Evolutionary conservation across 805 yeast species (phyloP), one percentile per base, ranked within the genome.

Genomic region (Hanseniaspora singularis): DNA sequence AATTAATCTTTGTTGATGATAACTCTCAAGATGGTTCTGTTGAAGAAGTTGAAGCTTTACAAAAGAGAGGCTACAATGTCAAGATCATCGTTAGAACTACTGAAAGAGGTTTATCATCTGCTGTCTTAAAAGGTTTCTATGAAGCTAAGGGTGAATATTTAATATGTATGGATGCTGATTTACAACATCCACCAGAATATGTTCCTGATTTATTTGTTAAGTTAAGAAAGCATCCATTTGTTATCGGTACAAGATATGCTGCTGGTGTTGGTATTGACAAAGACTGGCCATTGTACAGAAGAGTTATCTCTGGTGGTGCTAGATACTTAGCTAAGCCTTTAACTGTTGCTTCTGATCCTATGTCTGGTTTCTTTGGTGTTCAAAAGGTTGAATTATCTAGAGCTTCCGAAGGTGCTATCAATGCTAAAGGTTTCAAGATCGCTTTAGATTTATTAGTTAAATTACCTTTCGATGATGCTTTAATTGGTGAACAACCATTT

Each of bases 221-320:
- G 8, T 55, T 71, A 51, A 64, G 62, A 55, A 56, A 56, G 6
- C 65, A 64, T 50, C 68, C 74, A 23, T 71, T 71, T 46, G 73
- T 64, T 19, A 58, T 70, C 43, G 76, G 76, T 49, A 71, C 76
- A 30, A 64, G 76, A 57, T 71, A 71, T 49, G 74, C 74, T n/a
- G 71, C 71, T 33, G 74, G 74, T 52, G 75, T 71, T 38, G 74
- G 72, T 50, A 70, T 71, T 47, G 76, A 71, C 53, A 70, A 70
- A 55, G 73, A 70, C 53, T 71, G 76, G 76, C 74, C 74, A 28
- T 53, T 71, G 46, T 66, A 69, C 59, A 65, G 76, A 52, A 67
- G 75, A 54, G 66, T 71, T 30, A 70, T 71, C 46, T 66, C 71
- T 30, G 61, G 69, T 3, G 72, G 74, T 48, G 76, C 76, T 12